These are phyloP conservation scores for Suhomyces choctaworum DNA, from an alignment of 1,139 yeast species.

Conservation along the genomic window DNA sequence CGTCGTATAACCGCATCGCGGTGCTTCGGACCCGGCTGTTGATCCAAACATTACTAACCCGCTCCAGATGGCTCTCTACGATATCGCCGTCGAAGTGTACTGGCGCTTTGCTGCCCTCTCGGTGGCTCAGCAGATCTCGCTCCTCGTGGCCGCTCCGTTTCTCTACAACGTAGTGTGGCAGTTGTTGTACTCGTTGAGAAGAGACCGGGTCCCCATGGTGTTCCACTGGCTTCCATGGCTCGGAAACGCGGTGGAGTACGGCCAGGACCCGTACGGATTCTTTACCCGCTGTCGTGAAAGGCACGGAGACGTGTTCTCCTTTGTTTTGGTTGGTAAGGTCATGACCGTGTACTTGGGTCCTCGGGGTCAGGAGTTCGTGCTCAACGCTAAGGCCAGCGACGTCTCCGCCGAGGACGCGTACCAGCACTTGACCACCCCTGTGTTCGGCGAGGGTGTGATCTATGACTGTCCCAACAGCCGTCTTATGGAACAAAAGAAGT, in stretches of 20 bases:
- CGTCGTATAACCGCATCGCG: too few relatives aligned
- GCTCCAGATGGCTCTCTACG: conserved; percentile 34
- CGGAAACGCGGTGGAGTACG: conserved; percentile 86
- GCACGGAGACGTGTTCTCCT: conserved; percentile 91
- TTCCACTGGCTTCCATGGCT: conserved; percentile 95
- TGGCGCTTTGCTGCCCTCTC: conserved; percentile 28
- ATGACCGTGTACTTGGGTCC: conserved; percentile 98
- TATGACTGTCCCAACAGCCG: conserved; percentile 94
- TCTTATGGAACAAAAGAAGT: conserved; percentile 97
- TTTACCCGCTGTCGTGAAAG: conserved; percentile 74
- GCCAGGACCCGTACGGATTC: conserved; percentile 90
- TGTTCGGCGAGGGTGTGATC: conserved; percentile 94
- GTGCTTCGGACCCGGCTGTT: too few relatives aligned
- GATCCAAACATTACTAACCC: too few relatives aligned
- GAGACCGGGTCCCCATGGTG: conserved; percentile 83
- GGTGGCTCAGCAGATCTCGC: conserved; percentile 33
- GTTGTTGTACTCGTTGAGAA: conserved; percentile 66
- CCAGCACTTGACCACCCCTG: conserved; percentile 93
- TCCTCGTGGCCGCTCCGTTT: conserved; percentile 49
- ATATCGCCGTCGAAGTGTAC: conserved; percentile 22
- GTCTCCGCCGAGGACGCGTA: conserved; percentile 97
- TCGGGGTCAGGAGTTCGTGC: conserved; percentile 94
- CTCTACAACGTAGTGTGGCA: conserved; percentile 71
- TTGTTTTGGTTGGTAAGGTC: conserved; percentile 80
- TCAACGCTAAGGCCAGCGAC: conserved; percentile 85